These are phyloP conservation scores for Heterobasidion parviporum DNA, from an alignment of 1,284 basidiomycete genomes.

Conservation along the genomic window DNA sequence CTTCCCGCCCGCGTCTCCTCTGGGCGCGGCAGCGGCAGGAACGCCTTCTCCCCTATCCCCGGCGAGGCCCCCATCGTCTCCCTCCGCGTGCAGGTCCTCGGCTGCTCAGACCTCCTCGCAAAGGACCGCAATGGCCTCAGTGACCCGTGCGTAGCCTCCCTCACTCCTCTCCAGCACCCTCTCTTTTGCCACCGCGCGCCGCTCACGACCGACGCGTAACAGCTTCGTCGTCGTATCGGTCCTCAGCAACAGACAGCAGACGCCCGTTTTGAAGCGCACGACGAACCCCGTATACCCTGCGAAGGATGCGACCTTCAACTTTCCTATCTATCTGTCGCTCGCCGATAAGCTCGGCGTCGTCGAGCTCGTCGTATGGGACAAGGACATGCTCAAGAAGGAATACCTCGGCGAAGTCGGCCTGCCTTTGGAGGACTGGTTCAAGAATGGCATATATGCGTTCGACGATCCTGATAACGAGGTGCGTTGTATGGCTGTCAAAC, in stretches of 20 bases:
- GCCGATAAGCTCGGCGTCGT: conserved; percentile 69
- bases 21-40: conserved; percentile 29
- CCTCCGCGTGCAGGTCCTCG: conserved; percentile 58
- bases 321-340: conserved; percentile 71
- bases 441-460: conserved; percentile 43
- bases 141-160: conserved; percentile 54
- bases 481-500: conserved; percentile 8
- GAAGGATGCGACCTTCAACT: conserved; percentile 80
- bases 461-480: conserved; percentile 54
- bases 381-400: conserved; percentile 82
- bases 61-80: conserved; percentile 61
- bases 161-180: conserved; percentile 1
- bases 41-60: conserved; percentile 38
- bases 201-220: not conserved
- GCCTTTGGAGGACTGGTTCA: conserved; percentile 77
- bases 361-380: conserved; percentile 91
- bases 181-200: not conserved
- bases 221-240: conserved; percentile 73
- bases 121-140: conserved; percentile 61
- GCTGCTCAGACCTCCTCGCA: conserved; percentile 50
- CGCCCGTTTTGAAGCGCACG: conserved; percentile 74
- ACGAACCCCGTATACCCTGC: conserved; percentile 68
- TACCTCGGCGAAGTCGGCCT: conserved; percentile 88
- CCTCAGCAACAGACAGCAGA: conserved; percentile 59
- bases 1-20: conserved; percentile 36